A percentile compares a stretch with the other conserved stretches of the same genome.
These are phyloP conservation scores for Filobasidium uniguttulatum DNA, from an alignment of 1,284 basidiomycete genomes.

Conservation along the genomic window DNA sequence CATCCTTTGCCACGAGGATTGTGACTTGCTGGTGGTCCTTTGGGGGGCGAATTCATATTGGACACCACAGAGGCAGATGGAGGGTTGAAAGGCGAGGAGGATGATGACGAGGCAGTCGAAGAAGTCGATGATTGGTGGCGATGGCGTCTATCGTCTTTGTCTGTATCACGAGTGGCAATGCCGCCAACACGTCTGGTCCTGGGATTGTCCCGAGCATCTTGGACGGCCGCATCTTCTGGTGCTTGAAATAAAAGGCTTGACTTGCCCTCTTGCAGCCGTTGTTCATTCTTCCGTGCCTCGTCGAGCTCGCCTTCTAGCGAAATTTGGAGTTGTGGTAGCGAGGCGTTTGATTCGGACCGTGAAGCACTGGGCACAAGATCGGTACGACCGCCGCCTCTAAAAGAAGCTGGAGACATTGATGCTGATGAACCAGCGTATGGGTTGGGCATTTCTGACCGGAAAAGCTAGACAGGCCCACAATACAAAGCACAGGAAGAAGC, in stretches of 20 bases:
- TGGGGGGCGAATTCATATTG: too few species aligned
- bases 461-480: too few species aligned
- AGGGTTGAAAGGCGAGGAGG: neutral
- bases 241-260: neutral
- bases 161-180: neutral
- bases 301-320: neutral
- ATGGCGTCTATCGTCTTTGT: neutral
- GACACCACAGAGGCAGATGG: slow-evolving; percentile 15
- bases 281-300: neutral
- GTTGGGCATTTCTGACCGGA: slow-evolving; percentile 11
- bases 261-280: neutral
- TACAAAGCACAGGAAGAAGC: too few species aligned
- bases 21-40: too few species aligned
- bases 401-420: neutral
- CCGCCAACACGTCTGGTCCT: too few species aligned
- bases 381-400: neutral
- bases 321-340: neutral
- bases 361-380: neutral
- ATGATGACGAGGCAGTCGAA: neutral
- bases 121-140: neutral
- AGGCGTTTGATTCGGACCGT: neutral
- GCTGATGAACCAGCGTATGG: slow-evolving; percentile 5
- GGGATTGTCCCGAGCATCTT: neutral
- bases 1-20: slow-evolving; percentile 35
- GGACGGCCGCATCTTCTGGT: neutral